Conservation (phyloP, 2,329 filamentous ascomycete genomes). For the Botrytis porri region DNA sequence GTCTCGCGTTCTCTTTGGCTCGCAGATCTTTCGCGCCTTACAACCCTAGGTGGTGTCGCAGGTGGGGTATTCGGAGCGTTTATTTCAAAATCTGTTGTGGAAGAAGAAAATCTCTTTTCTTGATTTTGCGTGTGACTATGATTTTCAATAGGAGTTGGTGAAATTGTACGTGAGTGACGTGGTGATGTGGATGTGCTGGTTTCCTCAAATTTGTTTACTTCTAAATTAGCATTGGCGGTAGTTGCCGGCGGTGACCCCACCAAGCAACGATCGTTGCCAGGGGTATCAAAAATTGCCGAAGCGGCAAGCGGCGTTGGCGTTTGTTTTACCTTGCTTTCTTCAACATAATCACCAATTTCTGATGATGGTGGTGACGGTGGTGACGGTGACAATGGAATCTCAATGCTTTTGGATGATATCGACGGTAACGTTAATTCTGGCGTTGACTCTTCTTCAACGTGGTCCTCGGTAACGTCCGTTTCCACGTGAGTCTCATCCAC, state of each 20-base stretch:
- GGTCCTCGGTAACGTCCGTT: neutral
- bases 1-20: conserved; percentile 20
- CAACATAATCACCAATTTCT: conserved; percentile 7
- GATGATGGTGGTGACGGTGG: conserved; percentile 17
- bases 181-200: conserved; percentile 17
- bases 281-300: conserved; percentile 9
- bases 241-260: conserved; percentile 14
- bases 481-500: neutral
- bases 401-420: neutral
- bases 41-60: conserved; percentile 17
- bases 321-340: neutral
- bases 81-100: conserved; percentile 16
- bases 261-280: conserved; percentile 21
- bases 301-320: neutral
- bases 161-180: conserved; percentile 20
- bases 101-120: conserved; percentile 17
- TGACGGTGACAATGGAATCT: conserved; percentile 6
- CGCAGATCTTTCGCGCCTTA: conserved; percentile 18
- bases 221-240: conserved; percentile 16
- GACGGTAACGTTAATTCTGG: neutral
- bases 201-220: conserved; percentile 20
- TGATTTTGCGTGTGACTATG: conserved; percentile 4
- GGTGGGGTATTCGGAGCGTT: conserved; percentile 20
- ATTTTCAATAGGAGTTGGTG: conserved; percentile 15
- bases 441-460: neutral